Evolutionary conservation across 495 filamentous ascomycete genomes (phyloP), one percentile per base, ranked within the genome.

Genomic region (Ascodesmis nigricans): DNA sequence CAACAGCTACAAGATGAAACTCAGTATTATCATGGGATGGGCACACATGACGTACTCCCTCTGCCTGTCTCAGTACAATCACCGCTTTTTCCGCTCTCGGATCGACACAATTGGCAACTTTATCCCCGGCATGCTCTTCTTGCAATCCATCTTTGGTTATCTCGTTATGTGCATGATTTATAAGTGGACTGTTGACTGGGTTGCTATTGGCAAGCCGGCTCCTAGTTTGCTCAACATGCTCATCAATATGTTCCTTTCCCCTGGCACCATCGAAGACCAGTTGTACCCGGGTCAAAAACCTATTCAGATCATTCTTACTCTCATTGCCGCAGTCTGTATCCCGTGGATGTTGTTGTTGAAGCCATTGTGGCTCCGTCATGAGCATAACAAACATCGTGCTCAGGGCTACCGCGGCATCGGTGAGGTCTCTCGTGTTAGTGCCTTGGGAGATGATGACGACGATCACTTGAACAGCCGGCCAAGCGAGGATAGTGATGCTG

Each of bases 1-100:
- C 43, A 95, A 99, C 73, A 84, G 76, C 57, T 81, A 84, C 68
- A 99, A 99, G 71, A 95, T 99, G 87, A 99, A 99, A 65, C 75
- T 97, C 54, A 82, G 76, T 62, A 90, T 99, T 50, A 61, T 93
- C 38, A 61, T 99, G 45, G 87, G 87, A 32, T 99, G 87, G 87
- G 65, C 66, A 40, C 84, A 95, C 57, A 97, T 97, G 87, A 95
- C 87, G 8, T 97, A 87, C 54, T 92, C 90, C 24, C 70, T 99
- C 38, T 79, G 76, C 61, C 70, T 91, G 41, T 78, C 90, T 23
- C 81, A 76, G 53, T 65, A 91, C 62, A 99, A 99, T 45, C 80
- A 80, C 29, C 73, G 77, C 11, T 77, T 91, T 51, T 99, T 93
- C 65, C 83, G 84, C 58, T 75, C 71, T 16, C 75, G 76, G 33